phyloP scores from a whole-genome alignment of 2,329 filamentous ascomycete genomes.

The Diplodia mutila region DNA sequence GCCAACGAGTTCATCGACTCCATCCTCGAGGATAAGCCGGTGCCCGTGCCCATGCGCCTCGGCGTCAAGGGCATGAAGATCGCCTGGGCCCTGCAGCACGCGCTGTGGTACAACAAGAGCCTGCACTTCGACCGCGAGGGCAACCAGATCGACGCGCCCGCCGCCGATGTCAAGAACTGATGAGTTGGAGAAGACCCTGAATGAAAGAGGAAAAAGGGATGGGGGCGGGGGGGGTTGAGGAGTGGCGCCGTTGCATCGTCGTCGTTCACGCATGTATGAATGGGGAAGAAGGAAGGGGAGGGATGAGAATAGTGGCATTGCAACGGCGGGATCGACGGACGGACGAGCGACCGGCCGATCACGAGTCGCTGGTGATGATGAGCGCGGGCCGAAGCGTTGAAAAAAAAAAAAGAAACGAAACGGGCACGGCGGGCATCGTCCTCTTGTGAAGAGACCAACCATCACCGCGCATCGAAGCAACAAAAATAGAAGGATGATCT shows the following conservation, averaged over 20 bases:
- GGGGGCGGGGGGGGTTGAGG: not conserved
- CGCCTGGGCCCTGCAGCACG: constrained; percentile 58
- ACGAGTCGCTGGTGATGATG: too few species aligned
- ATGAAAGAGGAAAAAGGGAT: too few species aligned
- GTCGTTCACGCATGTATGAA: too few species aligned
- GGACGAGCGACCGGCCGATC: not conserved
- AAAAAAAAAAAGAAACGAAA: too few species aligned
- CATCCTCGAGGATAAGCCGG: constrained; percentile 41
- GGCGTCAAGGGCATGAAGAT: constrained; percentile 45
- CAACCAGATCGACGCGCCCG: constrained; percentile 27
- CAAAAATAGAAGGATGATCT: not conserved
- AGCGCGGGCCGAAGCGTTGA: not conserved
- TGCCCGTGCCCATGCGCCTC: constrained; percentile 42
- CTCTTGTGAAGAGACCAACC: too few species aligned
- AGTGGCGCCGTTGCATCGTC: not conserved
- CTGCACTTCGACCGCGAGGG: constrained; percentile 48
- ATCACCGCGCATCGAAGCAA: not conserved
- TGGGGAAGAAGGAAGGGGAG: too few species aligned
- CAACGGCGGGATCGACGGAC: not conserved
- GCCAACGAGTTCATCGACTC: constrained; percentile 45
- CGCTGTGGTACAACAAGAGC: constrained; percentile 58
- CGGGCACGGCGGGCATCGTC: too few species aligned
- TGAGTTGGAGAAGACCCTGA: too few species aligned
- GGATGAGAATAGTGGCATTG: too few species aligned
- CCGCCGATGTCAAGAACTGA: not conserved